These are phyloP conservation scores for Moesziomyces parantarcticus DNA, from an alignment of 1,284 basidiomycete genomes.

Conservation along the genomic window DNA sequence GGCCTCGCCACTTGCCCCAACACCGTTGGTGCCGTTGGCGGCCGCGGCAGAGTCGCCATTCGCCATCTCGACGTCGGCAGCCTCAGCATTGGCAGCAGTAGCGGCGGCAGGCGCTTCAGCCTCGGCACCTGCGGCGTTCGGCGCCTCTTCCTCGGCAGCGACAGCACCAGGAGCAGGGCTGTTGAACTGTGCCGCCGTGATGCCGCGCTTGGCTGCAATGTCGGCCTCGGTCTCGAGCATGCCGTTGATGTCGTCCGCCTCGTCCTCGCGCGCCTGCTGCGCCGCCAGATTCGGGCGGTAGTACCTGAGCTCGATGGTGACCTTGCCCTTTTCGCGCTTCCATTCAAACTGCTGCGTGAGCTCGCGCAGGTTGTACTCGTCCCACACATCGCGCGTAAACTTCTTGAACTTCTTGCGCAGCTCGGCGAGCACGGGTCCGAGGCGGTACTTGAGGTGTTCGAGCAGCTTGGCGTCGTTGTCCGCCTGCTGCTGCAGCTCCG, in stretches of 20 bases:
- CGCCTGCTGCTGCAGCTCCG: conserved; percentile 83
- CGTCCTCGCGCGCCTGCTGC: conserved; percentile 16
- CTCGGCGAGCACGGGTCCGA: conserved; percentile 87
- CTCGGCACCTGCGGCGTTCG: conserved; percentile 1
- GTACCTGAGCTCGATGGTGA: conserved; percentile 77
- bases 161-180: conserved; percentile 10
- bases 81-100: not conserved
- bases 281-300: conserved; percentile 58
- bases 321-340: conserved; percentile 57
- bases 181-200: conserved; percentile 47
- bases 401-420: conserved; percentile 92
- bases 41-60: conserved; percentile 10
- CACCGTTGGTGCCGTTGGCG: conserved; percentile 15
- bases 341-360: conserved; percentile 66
- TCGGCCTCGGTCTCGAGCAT: conserved; percentile 49
- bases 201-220: conserved; percentile 27
- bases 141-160: conserved; percentile 9
- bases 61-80: conserved; percentile 31
- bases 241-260: conserved; percentile 16
- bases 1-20: not conserved
- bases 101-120: conserved; percentile 3
- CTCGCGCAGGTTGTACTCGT: conserved; percentile 67
- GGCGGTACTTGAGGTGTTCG: conserved; percentile 84
- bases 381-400: conserved; percentile 82
- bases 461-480: conserved; percentile 83